These are phyloP conservation scores for Globisporangium cederbergense DNA, from an alignment of 352 stramenopile species.

Conservation along the genomic window DNA sequence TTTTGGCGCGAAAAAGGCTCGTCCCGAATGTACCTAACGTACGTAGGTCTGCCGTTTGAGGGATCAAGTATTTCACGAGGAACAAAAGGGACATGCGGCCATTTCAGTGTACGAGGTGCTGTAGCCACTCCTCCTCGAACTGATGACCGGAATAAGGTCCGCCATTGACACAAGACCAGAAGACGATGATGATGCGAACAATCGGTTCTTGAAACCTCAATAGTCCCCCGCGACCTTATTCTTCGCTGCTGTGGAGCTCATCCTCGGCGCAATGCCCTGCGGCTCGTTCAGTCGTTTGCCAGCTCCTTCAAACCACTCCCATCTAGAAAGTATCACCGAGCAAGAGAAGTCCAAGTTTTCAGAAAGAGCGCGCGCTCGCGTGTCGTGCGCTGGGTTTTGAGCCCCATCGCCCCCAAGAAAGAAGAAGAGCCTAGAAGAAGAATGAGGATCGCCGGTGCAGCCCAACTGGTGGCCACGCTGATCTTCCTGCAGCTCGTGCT, in stretches of 20 bases:
- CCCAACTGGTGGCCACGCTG: background rate
- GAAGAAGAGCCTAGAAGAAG: background rate
- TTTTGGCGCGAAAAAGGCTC: slow-evolving; percentile 6
- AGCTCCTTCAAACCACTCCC: background rate
- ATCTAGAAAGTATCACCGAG: background rate
- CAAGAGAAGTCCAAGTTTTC: background rate
- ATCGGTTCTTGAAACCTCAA: no score
- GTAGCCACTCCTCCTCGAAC: no score
- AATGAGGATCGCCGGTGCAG: background rate
- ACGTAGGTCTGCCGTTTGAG: no score
- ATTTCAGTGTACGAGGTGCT: background rate
- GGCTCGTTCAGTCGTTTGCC: background rate
- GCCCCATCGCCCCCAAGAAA: background rate
- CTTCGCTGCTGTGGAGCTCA: background rate
- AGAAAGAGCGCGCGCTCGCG: background rate
- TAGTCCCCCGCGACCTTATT: background rate
- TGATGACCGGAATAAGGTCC: background rate
- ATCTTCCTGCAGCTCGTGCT: background rate
- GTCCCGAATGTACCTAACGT: background rate
- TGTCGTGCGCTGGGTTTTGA: background rate
- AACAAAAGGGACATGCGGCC: background rate
- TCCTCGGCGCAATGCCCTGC: background rate
- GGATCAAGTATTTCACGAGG: no score
- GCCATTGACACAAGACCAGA: background rate
- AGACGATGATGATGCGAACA: background rate